A percentile compares a stretch with the other conserved stretches of the same genome.
Evolutionary conservation across 2,329 filamentous ascomycete genomes (phyloP).

Genomic region (Fusarium pseudocircinatum): DNA sequence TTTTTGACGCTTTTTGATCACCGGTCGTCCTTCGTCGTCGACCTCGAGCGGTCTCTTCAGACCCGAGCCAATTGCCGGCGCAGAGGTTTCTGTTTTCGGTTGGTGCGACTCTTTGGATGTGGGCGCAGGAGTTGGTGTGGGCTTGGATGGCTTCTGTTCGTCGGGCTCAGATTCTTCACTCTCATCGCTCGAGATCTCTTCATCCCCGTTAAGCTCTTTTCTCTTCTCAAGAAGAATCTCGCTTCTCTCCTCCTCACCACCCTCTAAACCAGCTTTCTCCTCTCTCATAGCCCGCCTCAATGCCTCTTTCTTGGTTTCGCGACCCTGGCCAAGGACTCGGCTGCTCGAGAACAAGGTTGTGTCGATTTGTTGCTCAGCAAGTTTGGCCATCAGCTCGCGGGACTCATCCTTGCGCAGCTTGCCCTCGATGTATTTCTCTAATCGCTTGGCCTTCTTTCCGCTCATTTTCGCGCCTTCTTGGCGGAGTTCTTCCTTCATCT

Average conservation of each 20-base stretch:
- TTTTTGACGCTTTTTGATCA: slow-evolving; percentile 85
- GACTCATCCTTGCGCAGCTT: slow-evolving; percentile 97
- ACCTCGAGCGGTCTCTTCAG: slow-evolving; percentile 87
- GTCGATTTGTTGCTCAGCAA: slow-evolving; percentile 82
- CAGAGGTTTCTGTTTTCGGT: neutral
- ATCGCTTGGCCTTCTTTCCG: slow-evolving; percentile 72
- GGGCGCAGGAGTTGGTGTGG: neutral
- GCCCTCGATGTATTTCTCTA: slow-evolving; percentile 80
- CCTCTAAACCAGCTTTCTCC: slow-evolving; percentile 68
- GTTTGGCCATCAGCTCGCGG: slow-evolving; percentile 81
- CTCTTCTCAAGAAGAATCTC: slow-evolving; percentile 62
- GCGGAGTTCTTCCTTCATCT: slow-evolving; percentile 63
- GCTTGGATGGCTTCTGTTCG: neutral
- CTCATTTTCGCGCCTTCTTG: slow-evolving; percentile 65
- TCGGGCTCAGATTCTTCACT: slow-evolving; percentile 18
- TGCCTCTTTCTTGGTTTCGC: slow-evolving; percentile 76
- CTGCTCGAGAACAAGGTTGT: slow-evolving; percentile 83
- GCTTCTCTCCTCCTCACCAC: slow-evolving; percentile 61
- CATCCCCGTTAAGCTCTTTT: slow-evolving; percentile 42
- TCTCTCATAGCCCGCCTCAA: slow-evolving; percentile 71
- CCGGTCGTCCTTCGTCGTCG: slow-evolving; percentile 80
- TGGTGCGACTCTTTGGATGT: neutral
- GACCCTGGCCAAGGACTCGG: slow-evolving; percentile 76
- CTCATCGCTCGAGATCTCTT: slow-evolving; percentile 37
- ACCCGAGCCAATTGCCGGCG: slow-evolving; percentile 70